Evolutionary conservation across 345 rosid genomes (phyloP).

Genomic region (Gossypium australe): DNA sequence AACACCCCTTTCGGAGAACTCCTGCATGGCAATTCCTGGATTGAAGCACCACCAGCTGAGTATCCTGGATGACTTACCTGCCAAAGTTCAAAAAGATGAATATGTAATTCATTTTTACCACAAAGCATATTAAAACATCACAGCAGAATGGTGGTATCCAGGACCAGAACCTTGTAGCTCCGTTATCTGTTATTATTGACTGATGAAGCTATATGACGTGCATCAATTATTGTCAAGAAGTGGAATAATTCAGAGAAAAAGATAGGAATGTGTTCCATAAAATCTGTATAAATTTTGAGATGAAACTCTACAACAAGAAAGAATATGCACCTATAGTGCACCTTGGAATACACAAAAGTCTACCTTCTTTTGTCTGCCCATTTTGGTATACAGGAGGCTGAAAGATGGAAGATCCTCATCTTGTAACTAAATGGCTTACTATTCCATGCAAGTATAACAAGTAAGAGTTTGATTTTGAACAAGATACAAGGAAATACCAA

Average conservation of each 20-base stretch:
- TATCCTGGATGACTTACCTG: slow-evolving; percentile 77
- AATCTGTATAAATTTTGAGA: background rate
- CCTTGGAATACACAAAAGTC: background rate
- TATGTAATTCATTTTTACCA: background rate
- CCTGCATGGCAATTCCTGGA: slow-evolving; percentile 95
- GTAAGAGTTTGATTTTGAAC: background rate
- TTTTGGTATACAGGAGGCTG: background rate
- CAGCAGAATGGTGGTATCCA: background rate
- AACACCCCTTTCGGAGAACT: slow-evolving; percentile 63
- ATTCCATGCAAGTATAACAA: background rate
- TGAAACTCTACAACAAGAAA: background rate
- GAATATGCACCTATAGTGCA: background rate
- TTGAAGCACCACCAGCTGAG: slow-evolving; percentile 99
- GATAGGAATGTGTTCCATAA: background rate
- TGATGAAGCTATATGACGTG: background rate
- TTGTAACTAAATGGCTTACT: background rate
- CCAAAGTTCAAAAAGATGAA: slow-evolving; percentile 20
- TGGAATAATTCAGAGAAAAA: slow-evolving; percentile 7
- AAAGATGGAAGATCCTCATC: background rate
- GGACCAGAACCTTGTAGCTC: background rate
- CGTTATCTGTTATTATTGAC: background rate
- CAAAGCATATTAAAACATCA: background rate
- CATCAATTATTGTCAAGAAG: background rate
- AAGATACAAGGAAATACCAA: background rate
- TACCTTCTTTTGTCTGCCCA: background rate